A percentile compares a stretch with the other conserved stretches of the same genome.
Conservation (phyloP, 331 rosid genomes). For the Erythrophleum ivorense region DNA sequence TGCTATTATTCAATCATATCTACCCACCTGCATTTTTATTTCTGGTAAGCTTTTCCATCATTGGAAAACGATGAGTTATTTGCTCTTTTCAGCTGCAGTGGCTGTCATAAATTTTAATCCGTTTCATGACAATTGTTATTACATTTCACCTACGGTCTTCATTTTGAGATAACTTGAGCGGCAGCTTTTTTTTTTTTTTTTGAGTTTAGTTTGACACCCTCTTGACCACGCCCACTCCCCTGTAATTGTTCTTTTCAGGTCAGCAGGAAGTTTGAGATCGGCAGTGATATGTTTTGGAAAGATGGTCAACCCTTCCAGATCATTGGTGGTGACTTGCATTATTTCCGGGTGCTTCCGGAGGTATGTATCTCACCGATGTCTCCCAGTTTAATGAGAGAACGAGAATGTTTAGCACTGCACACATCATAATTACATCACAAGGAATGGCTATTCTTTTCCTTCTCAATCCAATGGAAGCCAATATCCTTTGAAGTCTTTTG, state of each 20-base stretch:
- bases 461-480: background rate
- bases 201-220: background rate
- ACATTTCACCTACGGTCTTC: slow-evolving; percentile 5
- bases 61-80: background rate
- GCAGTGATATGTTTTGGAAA: slow-evolving; percentile 85
- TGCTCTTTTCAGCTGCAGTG: slow-evolving; percentile 22
- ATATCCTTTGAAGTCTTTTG: background rate
- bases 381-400: slow-evolving; percentile 24
- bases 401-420: slow-evolving; percentile 1
- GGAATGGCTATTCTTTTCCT: slow-evolving; percentile 8
- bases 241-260: slow-evolving; percentile 51
- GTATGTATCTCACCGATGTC: slow-evolving; percentile 47
- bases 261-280: slow-evolving; percentile 66
- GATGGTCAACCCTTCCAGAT: slow-evolving; percentile 84
- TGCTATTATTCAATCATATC: background rate
- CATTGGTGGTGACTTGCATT: slow-evolving; percentile 95
- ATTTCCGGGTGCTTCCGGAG: slow-evolving; percentile 91
- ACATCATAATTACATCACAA: background rate
- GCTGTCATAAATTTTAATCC: background rate
- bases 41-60: background rate
- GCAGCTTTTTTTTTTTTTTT: slow-evolving; percentile 6
- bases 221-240: background rate
- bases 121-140: slow-evolving; percentile 2
- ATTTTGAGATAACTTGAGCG: slow-evolving; percentile 18
- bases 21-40: background rate